Conservation (phyloP, 768 basidiomycete species). For the Termitomyces sp. region DNA sequence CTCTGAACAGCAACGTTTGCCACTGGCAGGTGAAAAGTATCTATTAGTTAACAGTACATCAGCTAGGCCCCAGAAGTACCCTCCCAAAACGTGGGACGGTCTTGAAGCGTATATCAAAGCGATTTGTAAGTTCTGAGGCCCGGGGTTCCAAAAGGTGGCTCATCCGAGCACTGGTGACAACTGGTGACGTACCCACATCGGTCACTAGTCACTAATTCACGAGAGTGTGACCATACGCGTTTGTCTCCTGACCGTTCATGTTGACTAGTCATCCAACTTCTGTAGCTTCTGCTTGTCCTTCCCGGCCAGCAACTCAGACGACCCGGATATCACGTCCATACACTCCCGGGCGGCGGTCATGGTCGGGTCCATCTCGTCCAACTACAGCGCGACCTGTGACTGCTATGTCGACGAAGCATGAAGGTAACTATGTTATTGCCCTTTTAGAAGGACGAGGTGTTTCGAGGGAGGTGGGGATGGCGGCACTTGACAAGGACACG, state of each 20-base stretch:
- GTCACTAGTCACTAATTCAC: background rate
- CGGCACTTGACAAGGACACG: constrained; percentile 77
- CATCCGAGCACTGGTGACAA: too few species aligned
- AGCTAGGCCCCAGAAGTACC: too few species aligned
- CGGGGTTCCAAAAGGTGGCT: too few species aligned
- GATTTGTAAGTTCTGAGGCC: too few species aligned
- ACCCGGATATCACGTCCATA: background rate
- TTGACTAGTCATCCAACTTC: background rate
- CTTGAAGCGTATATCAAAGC: too few species aligned
- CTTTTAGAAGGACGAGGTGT: constrained; percentile 76
- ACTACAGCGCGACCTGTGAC: constrained; percentile 64
- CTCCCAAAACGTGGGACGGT: too few species aligned
- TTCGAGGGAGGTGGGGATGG: constrained; percentile 83
- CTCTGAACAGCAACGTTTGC: too few species aligned
- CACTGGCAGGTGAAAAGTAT: too few species aligned
- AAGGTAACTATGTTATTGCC: constrained; percentile 63
- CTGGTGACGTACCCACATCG: too few species aligned
- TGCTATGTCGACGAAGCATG: constrained; percentile 51
- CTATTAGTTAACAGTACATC: too few species aligned
- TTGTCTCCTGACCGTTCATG: background rate
- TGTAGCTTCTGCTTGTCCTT: background rate
- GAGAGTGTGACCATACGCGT: background rate
- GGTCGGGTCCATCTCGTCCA: constrained; percentile 58
- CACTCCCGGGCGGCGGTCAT: constrained; percentile 31
- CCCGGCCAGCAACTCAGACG: constrained; percentile 1